Evolutionary conservation across 345 rosid species (phyloP), one percentile per base, ranked within the genome.

Genomic region (Turritis glabra): DNA sequence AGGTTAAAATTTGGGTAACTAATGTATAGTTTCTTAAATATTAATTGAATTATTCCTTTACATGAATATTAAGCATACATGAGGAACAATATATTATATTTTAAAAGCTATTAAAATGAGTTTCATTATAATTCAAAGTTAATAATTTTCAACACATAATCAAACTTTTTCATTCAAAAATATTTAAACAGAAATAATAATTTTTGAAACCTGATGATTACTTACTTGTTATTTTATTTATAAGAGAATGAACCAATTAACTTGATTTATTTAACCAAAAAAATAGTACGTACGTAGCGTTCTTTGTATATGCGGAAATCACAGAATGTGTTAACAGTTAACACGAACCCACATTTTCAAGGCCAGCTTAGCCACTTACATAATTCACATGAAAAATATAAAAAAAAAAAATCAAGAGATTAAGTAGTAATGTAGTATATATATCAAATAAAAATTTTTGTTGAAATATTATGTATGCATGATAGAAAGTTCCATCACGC

Each of bases 401-500:
- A 3, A 19, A 53, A 5, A 2, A 59, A 3, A 19, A 53, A 5
- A 2, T 17, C 12, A 32, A 32, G 11, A 32, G 37, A 32, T 32
- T 32, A 32, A 32, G 0, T 32, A 32, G 7, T 32, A 32, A 30
- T 30, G 7, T 30, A 30, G 8, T 8, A 13, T 30, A 56, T 30
- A 23, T 51, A 51, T 50, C 7, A 22, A 51, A 10, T 8, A 52
- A 23, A 23, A 2, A 22, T 11, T 27, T 27, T 4, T 56, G 17
- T 59, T 67, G 29, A 15, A 23, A 51, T 38, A n/a, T 54, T 7
- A 17, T 43, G 25, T 11, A 62, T 41, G 10, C 44, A 30, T 29
- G 41, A 47, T 33, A 61, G 47, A 25, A 60, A 61, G 11, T n/a
- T 63, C 37, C 67, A 26, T 9, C 15, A 61, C 41, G 50, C 67